phyloP scores from a whole-genome alignment of 2,329 filamentous ascomycete genomes.

The Cytospora schulzeri region DNA sequence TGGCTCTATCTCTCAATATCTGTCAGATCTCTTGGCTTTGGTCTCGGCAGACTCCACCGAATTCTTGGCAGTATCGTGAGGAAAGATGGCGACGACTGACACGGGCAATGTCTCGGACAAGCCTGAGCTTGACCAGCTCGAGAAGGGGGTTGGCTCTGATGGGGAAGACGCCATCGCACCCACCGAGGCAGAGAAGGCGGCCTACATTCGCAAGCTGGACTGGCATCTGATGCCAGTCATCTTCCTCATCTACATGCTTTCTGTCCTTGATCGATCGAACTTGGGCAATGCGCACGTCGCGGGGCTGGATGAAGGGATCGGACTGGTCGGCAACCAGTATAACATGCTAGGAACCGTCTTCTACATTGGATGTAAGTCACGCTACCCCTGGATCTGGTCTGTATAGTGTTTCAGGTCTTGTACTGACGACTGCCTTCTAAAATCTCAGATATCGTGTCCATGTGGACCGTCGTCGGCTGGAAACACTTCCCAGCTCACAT shows the following conservation, averaged over 20 bases:
- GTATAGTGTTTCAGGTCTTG: constrained; percentile 3
- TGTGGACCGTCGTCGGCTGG: constrained; percentile 31
- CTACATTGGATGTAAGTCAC: constrained; percentile 25
- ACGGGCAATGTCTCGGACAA: background rate
- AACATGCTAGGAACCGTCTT: constrained; percentile 36
- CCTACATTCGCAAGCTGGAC: constrained; percentile 28
- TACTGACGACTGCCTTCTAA: background rate
- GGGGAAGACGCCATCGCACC: background rate
- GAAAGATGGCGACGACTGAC: background rate
- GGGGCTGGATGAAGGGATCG: constrained; percentile 35
- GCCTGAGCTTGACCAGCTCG: constrained; percentile 11
- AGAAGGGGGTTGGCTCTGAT: constrained; percentile 2
- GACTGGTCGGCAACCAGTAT: constrained; percentile 32
- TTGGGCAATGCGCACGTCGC: constrained; percentile 36
- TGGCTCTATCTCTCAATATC: background rate
- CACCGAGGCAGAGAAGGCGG: constrained; percentile 11
- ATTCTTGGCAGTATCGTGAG: background rate
- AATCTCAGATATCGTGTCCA: constrained; percentile 31
- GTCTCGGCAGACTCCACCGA: background rate
- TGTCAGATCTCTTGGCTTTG: background rate
- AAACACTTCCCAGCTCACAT: constrained; percentile 35
- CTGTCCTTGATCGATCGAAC: constrained; percentile 39
- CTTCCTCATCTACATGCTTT: constrained; percentile 37
- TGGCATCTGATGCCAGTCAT: constrained; percentile 32
- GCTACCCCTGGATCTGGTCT: background rate